Base-by-base conservation (phyloP, 768 basidiomycete genomes). In the Boletus speciosus region DNA sequence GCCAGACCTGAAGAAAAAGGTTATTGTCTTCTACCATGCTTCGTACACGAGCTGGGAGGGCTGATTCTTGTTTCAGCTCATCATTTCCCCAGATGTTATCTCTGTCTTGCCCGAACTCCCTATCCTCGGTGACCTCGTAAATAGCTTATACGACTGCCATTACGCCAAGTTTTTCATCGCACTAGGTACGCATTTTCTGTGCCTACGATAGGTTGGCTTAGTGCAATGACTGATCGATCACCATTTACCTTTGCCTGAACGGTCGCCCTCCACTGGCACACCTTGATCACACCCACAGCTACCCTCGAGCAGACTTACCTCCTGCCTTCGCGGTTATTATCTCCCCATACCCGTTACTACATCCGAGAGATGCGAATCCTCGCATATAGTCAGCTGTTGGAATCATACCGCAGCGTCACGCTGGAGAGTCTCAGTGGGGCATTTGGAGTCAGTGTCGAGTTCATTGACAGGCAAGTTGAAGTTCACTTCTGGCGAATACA, bases 341-440 rank as follows among this genome's bases (percentile, higher is more conserved):
- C 85, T 2, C 89, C 87, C 0, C 97, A 98, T 69, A 80, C 92
- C 1, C 83, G 90, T 9, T 96, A 78, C 75, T 98, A 97, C 69
- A 80, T 94, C 31, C 87, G 96, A 54, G 96, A 98, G 71, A 93
- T 98, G 91, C 86, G 97, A 34, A 93, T 98, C 60, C 83, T 89
- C 19, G 93, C 95, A 1, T 98, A 97, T 73, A 74, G 79, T 25
- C 96, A 98, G 64, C 78, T 98, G 5, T 77, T 99, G n/a, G 93
- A 98, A 68, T 85, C 82, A 11, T 98, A 98, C 69, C 81, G 87
- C 35, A 90, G 86, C 52, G 78, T 98, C 41, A 98, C 96, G 1
- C 75, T 98, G 21, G 87, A 93, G 49, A 91, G 89, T 62, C 80
- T 98, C 58, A 81, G 84, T 46, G 73, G 78, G 1, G 92, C 94